These are phyloP conservation scores for Fraxinus floribunda DNA, from an alignment of 305 asterid genomes.

Conservation along the genomic window DNA sequence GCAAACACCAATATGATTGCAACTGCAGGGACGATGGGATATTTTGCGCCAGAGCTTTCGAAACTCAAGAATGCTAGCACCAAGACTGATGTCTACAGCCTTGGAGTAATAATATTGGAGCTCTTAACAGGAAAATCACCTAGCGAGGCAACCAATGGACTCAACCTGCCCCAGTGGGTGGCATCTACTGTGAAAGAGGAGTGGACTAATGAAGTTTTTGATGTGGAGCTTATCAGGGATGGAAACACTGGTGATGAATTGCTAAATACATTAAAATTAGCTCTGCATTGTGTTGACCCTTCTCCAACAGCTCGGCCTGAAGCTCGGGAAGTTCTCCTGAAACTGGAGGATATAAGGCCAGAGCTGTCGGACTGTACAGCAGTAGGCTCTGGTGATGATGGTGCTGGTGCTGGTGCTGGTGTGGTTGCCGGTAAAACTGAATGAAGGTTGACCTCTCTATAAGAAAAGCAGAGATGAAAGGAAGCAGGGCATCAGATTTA, in stretches of 20 bases:
- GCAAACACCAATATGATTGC: constrained; percentile 61
- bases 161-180: constrained; percentile 58
- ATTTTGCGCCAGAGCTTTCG: constrained; percentile 69
- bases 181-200: constrained; percentile 65
- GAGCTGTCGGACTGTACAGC: constrained; percentile 27
- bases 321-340: constrained; percentile 50
- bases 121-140: constrained; percentile 66
- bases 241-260: constrained; percentile 57
- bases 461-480: background rate
- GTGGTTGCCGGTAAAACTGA: constrained; percentile 31
- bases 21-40: constrained; percentile 61
- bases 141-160: constrained; percentile 51
- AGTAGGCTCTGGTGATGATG: constrained; percentile 30
- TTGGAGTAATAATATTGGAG: constrained; percentile 70
- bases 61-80: constrained; percentile 54
- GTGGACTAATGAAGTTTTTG: constrained; percentile 77
- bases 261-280: constrained; percentile 59
- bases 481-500: background rate
- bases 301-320: constrained; percentile 70
- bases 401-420: constrained; percentile 6
- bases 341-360: constrained; percentile 63
- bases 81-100: constrained; percentile 61
- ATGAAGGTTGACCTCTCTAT: constrained; percentile 1
- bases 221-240: constrained; percentile 63
- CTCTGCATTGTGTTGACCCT: constrained; percentile 77